These are phyloP conservation scores for Mycena floridula DNA, from an alignment of 768 basidiomycete species.

Conservation along the genomic window DNA sequence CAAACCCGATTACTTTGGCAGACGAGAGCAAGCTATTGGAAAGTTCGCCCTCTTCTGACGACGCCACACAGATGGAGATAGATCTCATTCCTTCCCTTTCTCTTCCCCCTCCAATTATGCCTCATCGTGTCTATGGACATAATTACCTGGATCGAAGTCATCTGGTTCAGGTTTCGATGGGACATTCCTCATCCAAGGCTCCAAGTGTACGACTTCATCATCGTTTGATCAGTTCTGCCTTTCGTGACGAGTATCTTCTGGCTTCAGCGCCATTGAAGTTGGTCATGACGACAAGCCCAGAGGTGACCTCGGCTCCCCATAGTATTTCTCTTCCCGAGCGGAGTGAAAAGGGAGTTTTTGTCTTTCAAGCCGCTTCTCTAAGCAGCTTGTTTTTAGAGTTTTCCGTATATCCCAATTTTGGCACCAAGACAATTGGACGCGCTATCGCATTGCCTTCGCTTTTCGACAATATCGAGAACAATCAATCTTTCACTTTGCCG, in stretches of 20 bases:
- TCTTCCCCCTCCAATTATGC: slow-evolving; percentile 96
- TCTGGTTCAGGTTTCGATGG: slow-evolving; percentile 83
- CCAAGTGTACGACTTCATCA: slow-evolving; percentile 64
- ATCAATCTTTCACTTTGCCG: slow-evolving; percentile 57
- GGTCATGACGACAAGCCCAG: slow-evolving; percentile 87
- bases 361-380: slow-evolving; percentile 79
- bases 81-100: slow-evolving; percentile 94
- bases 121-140: slow-evolving; percentile 95
- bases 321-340: slow-evolving; percentile 81
- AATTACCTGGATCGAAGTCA: slow-evolving; percentile 86
- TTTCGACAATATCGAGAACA: slow-evolving; percentile 52
- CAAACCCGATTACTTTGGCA: slow-evolving; percentile 19
- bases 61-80: slow-evolving; percentile 55
- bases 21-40: slow-evolving; percentile 17
- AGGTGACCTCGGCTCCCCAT: slow-evolving; percentile 83
- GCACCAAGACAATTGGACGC: slow-evolving; percentile 92
- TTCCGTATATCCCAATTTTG: slow-evolving; percentile 95
- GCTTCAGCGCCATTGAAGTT: slow-evolving; percentile 85
- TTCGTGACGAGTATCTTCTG: slow-evolving; percentile 60
- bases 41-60: slow-evolving; percentile 35
- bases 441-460: slow-evolving; percentile 79
- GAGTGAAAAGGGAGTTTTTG: slow-evolving; percentile 65
- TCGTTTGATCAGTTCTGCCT: slow-evolving; percentile 63
- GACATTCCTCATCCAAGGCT: slow-evolving; percentile 44
- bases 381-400: slow-evolving; percentile 79